These are phyloP conservation scores for Salix koriyanagi DNA, from an alignment of 345 rosid genomes.

Conservation along the genomic window DNA sequence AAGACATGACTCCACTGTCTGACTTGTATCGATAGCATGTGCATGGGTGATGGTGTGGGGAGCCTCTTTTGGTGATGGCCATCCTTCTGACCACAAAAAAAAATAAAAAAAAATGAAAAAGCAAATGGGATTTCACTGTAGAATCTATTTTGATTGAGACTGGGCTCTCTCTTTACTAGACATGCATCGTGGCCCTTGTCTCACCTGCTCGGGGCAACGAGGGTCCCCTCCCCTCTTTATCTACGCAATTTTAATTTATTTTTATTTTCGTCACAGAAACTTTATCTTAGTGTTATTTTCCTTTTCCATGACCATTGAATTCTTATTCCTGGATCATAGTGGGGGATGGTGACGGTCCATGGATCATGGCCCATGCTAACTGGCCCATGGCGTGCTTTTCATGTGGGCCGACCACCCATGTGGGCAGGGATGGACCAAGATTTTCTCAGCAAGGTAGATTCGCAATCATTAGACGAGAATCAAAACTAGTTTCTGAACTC, in stretches of 20 bases:
- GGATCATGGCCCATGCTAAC: background rate
- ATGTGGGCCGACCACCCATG: background rate
- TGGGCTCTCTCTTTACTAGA: conserved; percentile 48
- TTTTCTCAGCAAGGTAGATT: background rate
- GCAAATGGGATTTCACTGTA: conserved; percentile 4
- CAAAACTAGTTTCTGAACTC: background rate
- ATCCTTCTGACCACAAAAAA: conserved; percentile 11
- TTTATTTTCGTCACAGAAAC: background rate
- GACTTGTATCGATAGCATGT: conserved; percentile 32
- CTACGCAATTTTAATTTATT: background rate
- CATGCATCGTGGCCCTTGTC: conserved; percentile 63
- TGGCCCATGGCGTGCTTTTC: background rate
- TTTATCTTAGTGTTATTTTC: background rate
- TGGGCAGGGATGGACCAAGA: background rate
- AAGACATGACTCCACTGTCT: conserved; percentile 46
- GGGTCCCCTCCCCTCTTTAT: conserved; percentile 3
- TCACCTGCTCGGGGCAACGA: conserved; percentile 19
- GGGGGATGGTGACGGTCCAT: background rate
- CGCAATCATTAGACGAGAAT: background rate
- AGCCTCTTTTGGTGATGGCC: conserved; percentile 26
- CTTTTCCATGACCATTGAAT: background rate
- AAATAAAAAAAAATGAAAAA: background rate
- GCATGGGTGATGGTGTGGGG: conserved; percentile 38
- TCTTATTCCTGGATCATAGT: background rate
- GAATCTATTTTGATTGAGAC: conserved; percentile 46